These are phyloP conservation scores for Celoporthe dispersa DNA, from an alignment of 2,329 filamentous ascomycete species.

Conservation along the genomic window DNA sequence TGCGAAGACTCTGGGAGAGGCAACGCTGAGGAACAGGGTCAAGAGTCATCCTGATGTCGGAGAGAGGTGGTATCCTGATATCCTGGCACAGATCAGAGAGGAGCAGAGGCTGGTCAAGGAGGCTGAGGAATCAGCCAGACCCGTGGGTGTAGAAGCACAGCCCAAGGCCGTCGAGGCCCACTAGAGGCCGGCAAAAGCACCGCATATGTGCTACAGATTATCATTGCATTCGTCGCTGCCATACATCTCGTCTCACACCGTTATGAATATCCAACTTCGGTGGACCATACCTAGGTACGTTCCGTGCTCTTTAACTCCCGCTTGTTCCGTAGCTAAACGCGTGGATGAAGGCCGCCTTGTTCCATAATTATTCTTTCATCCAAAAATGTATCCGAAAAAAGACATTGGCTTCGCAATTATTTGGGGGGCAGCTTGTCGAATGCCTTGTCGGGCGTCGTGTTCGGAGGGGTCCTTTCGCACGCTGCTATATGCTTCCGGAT, in stretches of 20 bases:
- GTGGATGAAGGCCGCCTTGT: too few relatives aligned
- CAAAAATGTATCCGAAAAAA: too few relatives aligned
- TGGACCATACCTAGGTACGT: neutral
- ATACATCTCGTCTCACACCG: neutral
- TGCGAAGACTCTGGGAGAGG: slow-evolving; percentile 75
- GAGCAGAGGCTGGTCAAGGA: slow-evolving; percentile 54
- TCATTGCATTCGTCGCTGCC: too few relatives aligned
- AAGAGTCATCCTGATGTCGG: slow-evolving; percentile 89
- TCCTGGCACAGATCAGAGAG: slow-evolving; percentile 60
- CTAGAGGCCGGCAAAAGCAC: slow-evolving; percentile 32
- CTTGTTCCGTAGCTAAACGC: neutral
- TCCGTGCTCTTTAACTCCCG: neutral
- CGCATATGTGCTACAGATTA: too few relatives aligned
- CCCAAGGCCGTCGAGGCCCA: slow-evolving; percentile 45
- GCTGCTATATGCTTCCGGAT: too few relatives aligned
- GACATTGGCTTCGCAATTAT: too few relatives aligned
- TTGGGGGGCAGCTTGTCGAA: too few relatives aligned
- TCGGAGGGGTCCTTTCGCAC: too few relatives aligned
- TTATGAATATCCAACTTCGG: too few relatives aligned
- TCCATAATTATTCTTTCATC: too few relatives aligned
- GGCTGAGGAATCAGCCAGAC: slow-evolving; percentile 31
- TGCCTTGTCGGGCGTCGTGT: too few relatives aligned
- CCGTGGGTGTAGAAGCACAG: slow-evolving; percentile 33
- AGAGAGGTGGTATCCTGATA: slow-evolving; percentile 77
- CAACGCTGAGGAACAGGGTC: slow-evolving; percentile 80